phyloP scores from a whole-genome alignment of 768 basidiomycete genomes.

The Leccinum sublutescens region DNA sequence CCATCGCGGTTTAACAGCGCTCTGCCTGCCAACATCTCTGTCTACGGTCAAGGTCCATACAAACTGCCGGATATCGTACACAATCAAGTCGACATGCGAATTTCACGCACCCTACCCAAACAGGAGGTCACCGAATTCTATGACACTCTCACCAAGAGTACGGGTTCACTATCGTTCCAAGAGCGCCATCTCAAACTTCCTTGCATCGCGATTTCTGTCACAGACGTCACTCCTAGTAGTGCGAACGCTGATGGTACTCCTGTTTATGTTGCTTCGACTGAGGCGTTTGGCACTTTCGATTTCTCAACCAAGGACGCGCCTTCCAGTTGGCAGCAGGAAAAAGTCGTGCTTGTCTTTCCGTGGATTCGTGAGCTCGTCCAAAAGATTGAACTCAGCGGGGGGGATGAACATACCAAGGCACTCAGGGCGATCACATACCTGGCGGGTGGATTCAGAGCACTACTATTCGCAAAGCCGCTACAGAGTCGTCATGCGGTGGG shows the following conservation, averaged over 20 bases:
- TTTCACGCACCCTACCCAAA: background rate
- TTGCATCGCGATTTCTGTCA: conserved; percentile 11
- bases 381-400: background rate
- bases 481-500: background rate
- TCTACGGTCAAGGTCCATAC: conserved; percentile 7
- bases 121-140: background rate
- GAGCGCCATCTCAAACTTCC: conserved; percentile 11
- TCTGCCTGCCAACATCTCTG: conserved; percentile 14
- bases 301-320: background rate
- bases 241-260: background rate
- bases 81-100: background rate
- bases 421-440: conserved; percentile 4
- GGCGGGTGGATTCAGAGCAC: conserved; percentile 8
- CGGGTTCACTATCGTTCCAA: background rate
- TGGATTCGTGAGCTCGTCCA: conserved; percentile 10
- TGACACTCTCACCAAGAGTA: background rate
- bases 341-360: conserved; percentile 8
- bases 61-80: background rate
- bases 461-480: conserved; percentile 7
- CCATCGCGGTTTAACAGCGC: conserved; percentile 17
- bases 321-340: background rate
- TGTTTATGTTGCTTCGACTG: background rate
- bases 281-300: background rate
- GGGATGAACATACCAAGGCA: background rate
- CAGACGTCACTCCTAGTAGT: background rate